Evolutionary conservation across 2,329 filamentous ascomycete species (phyloP), one percentile per base, ranked within the genome.

Genomic region (Ceratocystis papillata): DNA sequence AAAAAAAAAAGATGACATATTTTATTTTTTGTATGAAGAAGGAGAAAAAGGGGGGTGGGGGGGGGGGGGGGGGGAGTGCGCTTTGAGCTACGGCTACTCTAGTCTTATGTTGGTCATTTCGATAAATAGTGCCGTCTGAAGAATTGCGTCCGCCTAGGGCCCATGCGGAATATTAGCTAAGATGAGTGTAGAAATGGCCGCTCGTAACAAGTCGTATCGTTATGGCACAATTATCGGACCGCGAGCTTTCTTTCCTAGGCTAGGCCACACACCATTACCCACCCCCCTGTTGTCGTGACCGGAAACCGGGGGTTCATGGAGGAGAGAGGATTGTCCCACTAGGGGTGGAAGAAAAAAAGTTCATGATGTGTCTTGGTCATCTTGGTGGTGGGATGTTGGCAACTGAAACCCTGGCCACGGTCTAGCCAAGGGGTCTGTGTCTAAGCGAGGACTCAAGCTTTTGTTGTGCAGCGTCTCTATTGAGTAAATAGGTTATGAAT

Each of bases 391-490:
- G 12, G 6, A 53, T 20, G 48, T 1, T n/a, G 48, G 48, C 5
- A 12, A 53, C 48, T 53, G 48, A 53, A 53, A 53, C 48, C 48
- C 48, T 7, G 48, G n/a, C n/a, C 37, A 41, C 37, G 37, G 37
- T 22, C 48, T 50, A 20, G 22, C 53, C 25, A 57, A n/a, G 28
- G 22, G 53, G 53, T 57, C 53, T 57, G 53, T 57, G 53, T 33
- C 53, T 57, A 57, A 57, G 53, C 53, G 53, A 57, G 46, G 7
- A 30, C 22, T 57, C 53, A 57, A 57, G 53, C 28, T 57, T 57
- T n/a, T 33, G 48, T 50, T 50, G 22, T n/a, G 20, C n/a, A 50
- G 22, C 48, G 48, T 50, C 20, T 22, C 48, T 22, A 50, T 22
- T 5, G n/a, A 20, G n/a, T 22, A 25, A 22, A 25, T 50, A 10